These are phyloP conservation scores for Stagonosporopsis chrysanthemi DNA, from an alignment of 2,329 filamentous ascomycete species.

Conservation along the genomic window DNA sequence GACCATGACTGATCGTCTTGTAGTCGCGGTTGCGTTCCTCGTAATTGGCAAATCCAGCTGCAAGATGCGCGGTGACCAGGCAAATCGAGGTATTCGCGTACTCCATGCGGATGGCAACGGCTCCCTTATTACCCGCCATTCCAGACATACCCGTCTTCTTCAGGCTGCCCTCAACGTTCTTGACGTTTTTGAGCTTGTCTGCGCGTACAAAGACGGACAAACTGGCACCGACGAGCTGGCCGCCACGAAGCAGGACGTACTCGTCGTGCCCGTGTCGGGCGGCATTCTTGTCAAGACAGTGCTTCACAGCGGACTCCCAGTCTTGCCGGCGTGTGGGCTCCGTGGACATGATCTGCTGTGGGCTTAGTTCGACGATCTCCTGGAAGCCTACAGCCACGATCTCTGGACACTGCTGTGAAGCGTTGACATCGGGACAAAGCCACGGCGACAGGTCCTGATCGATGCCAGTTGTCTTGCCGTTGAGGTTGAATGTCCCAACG, in stretches of 20 bases:
- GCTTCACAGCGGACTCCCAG: constrained; percentile 85
- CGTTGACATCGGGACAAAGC: constrained; percentile 74
- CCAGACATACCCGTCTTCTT: constrained; percentile 97
- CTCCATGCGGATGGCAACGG: constrained; percentile 94
- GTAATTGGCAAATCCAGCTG: constrained; percentile 95
- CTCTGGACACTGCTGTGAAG: constrained; percentile 72
- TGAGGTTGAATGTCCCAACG: constrained; percentile 93
- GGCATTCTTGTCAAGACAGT: constrained; percentile 76
- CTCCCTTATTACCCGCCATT: constrained; percentile 97
- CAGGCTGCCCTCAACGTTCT: constrained; percentile 94
- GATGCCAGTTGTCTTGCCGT: constrained; percentile 81
- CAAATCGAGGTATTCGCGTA: constrained; percentile 92
- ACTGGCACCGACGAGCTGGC: constrained; percentile 92
- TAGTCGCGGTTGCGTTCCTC: constrained; percentile 96
- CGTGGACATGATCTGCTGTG: constrained; percentile 99
- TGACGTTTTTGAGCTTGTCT: constrained; percentile 79
- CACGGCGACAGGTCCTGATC: constrained; percentile 83
- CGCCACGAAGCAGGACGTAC: constrained; percentile 89
- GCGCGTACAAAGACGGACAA: constrained; percentile 89
- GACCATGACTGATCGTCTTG: constrained; percentile 81
- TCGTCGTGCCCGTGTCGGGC: constrained; percentile 71
- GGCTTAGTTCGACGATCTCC: constrained; percentile 96
- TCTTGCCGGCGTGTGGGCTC: constrained; percentile 83
- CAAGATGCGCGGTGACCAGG: constrained; percentile 95
- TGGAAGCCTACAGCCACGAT: constrained; percentile 94